These are phyloP conservation scores for Liriodendron chinense DNA, from an alignment of 164 flowering plant genomes.

Conservation along the genomic window DNA sequence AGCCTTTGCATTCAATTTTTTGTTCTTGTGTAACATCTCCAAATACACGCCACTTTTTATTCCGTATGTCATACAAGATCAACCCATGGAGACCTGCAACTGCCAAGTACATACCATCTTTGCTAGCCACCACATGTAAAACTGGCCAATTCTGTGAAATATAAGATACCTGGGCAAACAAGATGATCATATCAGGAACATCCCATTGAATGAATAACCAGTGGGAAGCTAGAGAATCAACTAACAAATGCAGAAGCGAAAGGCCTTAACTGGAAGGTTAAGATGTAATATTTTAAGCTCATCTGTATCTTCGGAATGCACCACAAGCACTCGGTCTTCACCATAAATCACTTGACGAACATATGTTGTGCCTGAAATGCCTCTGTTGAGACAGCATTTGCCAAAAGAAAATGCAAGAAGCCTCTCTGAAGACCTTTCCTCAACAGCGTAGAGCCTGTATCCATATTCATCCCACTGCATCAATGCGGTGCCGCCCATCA, in stretches of 20 bases:
- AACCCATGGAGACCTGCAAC: conserved; percentile 96
- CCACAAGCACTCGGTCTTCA: conserved; percentile 88
- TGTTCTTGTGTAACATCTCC: conserved; percentile 97
- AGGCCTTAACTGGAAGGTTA: conserved; percentile 88
- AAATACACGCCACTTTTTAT: conserved; percentile 90
- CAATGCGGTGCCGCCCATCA: conserved; percentile 78
- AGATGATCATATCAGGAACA: conserved; percentile 17
- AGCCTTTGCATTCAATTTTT: conserved; percentile 88
- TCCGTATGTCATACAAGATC: conserved; percentile 76
- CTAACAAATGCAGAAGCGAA: not conserved
- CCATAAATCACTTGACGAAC: conserved; percentile 90
- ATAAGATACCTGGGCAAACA: conserved; percentile 67
- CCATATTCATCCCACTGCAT: conserved; percentile 98
- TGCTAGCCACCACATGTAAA: conserved; percentile 87
- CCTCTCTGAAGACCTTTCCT: conserved; percentile 77
- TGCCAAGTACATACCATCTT: conserved; percentile 94
- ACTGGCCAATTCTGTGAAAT: conserved; percentile 98
- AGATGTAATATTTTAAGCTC: conserved; percentile 85
- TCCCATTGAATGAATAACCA: not conserved
- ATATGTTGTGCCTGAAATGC: conserved; percentile 79
- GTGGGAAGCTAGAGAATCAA: conserved; percentile 6
- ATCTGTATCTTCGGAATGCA: conserved; percentile 91
- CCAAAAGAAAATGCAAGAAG: conserved; percentile 90
- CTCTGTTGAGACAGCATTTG: conserved; percentile 91
- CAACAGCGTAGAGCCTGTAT: conserved; percentile 86